Evolutionary conservation across 2,329 filamentous ascomycete species (phyloP).

Genomic region (Pseudogymnoascus sp.): DNA sequence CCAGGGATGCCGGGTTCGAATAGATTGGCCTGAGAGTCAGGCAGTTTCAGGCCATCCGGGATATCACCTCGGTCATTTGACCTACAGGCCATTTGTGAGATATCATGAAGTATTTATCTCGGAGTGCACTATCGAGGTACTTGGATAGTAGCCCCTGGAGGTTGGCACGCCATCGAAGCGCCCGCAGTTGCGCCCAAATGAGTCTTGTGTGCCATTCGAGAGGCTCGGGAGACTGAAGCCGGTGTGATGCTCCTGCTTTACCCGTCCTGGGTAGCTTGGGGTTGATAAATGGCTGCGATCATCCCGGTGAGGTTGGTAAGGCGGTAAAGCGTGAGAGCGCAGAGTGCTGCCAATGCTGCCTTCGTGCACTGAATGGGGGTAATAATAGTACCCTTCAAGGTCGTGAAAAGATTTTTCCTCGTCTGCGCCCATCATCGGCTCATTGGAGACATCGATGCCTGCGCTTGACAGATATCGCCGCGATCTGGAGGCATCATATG

Average conservation of each 20-base stretch:
- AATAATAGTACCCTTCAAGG: constrained; percentile 28
- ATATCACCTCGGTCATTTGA: not conserved
- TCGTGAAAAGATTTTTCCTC: constrained; percentile 29
- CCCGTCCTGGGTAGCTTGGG: constrained; percentile 24
- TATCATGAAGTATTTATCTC: constrained; percentile 27
- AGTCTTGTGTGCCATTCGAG: constrained; percentile 19
- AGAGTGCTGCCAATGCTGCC: constrained; percentile 5
- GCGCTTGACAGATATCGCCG: constrained; percentile 25
- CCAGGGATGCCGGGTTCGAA: not conserved
- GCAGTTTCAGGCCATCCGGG: not conserved
- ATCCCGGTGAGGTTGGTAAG: constrained; percentile 21
- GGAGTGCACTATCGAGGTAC: constrained; percentile 23
- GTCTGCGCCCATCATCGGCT: constrained; percentile 28
- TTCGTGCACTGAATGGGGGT: constrained; percentile 28
- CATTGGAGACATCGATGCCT: constrained; percentile 27
- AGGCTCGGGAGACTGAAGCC: constrained; percentile 26
- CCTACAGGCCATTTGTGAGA: not conserved
- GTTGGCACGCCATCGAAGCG: constrained; percentile 28
- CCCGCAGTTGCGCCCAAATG: constrained; percentile 27
- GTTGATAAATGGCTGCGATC: constrained; percentile 16
- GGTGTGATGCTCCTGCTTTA: constrained; percentile 27
- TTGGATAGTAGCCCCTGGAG: constrained; percentile 29
- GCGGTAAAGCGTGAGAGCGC: constrained; percentile 8
- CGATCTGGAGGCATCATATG: constrained; percentile 25
- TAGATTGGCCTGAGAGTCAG: not conserved